phyloP scores from a whole-genome alignment of 2,329 filamentous ascomycete species.

The Pseudogymnoascus sp. region DNA sequence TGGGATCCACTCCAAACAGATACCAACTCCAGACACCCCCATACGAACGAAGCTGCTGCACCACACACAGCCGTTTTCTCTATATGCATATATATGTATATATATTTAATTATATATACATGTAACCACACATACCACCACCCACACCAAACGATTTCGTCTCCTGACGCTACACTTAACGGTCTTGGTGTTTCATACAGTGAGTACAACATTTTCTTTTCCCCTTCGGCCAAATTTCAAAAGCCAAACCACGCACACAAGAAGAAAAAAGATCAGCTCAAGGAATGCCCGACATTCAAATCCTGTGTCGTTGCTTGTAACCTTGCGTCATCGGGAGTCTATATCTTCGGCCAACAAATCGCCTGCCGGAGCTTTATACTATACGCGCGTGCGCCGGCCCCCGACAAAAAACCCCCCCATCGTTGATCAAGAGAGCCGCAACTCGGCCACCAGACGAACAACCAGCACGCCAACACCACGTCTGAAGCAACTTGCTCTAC shows the following conservation, averaged over 20 bases:
- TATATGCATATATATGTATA: constrained; percentile 2
- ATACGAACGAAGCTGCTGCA: neutral
- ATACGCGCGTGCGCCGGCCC: neutral
- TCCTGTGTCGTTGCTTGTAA: neutral
- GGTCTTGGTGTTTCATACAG: neutral
- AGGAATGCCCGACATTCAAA: neutral
- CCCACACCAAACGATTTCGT: neutral
- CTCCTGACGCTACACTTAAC: neutral
- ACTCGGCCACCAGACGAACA: neutral
- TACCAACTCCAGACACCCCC: neutral
- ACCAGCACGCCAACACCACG: neutral
- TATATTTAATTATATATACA: constrained; percentile 4
- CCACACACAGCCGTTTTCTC: neutral
- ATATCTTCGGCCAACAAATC: neutral
- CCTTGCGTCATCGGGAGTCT: neutral
- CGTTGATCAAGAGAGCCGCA: neutral
- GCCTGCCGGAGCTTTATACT: neutral
- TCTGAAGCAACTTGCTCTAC: neutral
- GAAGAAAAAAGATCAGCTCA: neutral
- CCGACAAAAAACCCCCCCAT: neutral
- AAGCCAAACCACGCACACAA: neutral
- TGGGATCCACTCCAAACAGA: neutral
- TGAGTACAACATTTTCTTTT: neutral
- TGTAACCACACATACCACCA: neutral
- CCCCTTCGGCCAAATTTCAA: neutral